phyloP scores from a whole-genome alignment of 2,329 filamentous ascomycete species.

The Exserohilum rostratum region DNA sequence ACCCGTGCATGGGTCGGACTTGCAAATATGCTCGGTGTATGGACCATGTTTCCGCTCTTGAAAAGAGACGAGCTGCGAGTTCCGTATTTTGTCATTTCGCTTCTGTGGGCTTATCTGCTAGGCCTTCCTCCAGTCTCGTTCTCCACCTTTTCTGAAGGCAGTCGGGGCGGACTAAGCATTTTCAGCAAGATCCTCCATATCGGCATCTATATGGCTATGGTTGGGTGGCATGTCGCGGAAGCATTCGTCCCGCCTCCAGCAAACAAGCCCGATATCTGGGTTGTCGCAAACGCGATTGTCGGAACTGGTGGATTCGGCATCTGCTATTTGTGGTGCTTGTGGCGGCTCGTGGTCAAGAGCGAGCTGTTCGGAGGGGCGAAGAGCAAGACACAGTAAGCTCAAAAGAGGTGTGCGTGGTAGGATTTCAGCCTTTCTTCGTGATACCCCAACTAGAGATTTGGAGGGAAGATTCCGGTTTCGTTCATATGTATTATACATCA shows the following conservation, averaged over 20 bases:
- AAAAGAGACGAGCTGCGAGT: slow-evolving; percentile 81
- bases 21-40: slow-evolving; percentile 84
- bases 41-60: slow-evolving; percentile 93
- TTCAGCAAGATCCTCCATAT: slow-evolving; percentile 75
- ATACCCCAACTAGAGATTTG: slow-evolving; percentile 25
- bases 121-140: slow-evolving; percentile 81
- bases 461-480: slow-evolving; percentile 39
- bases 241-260: slow-evolving; percentile 69
- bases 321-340: slow-evolving; percentile 91
- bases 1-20: slow-evolving; percentile 93
- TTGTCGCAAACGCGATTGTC: slow-evolving; percentile 85
- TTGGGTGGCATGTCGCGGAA: slow-evolving; percentile 80
- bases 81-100: slow-evolving; percentile 82
- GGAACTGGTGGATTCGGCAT: slow-evolving; percentile 84
- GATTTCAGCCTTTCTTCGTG: slow-evolving; percentile 19
- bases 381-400: slow-evolving; percentile 50
- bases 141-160: slow-evolving; percentile 65
- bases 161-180: slow-evolving; percentile 54
- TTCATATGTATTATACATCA: slow-evolving; percentile 31
- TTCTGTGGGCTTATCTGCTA: slow-evolving; percentile 90
- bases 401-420: neutral
- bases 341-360: slow-evolving; percentile 68
- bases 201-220: slow-evolving; percentile 77
- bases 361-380: slow-evolving; percentile 49
- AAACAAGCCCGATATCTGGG: slow-evolving; percentile 90